Evolutionary conservation across 306 rosid species (phyloP), one percentile per base, ranked within the genome.

Genomic region (Cercis canadensis): DNA sequence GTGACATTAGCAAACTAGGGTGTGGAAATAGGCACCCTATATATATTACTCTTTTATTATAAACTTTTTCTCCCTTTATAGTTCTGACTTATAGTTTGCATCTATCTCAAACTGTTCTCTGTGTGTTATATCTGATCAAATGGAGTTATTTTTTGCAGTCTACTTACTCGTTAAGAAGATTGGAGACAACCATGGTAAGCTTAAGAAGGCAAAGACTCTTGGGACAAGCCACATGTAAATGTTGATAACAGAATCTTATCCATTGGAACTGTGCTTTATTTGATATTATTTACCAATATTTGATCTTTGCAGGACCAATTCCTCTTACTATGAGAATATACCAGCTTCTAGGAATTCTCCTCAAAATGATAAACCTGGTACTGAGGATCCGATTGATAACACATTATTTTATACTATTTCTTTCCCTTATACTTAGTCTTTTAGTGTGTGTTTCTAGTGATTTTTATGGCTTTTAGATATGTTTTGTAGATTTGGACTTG

Each of bases 201-300:
- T 84, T 94, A 81, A 83, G 98, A 84, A 89, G 97, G 81, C 96
- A 96, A 69, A 90, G 90, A 79, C 96, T 94, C 62, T 80, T 90
- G 89, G 96, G 95, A 75, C 83, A 89, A 40, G 89, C 89, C 81
- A 74, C 96, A 39, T 95, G 98, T 94, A 81, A 85, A 43, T 11
- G 69, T 69, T 17, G 47, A 34, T 72, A 59, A 39, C 68, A 19
- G 44, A 24, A 16, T 8, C 43, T 37, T 5, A 36, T 50, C 47
- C 43, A 33, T 59, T 67, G 14, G 29, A 64, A 65, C 36, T 58
- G 46, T 64, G 37, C 29, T 46, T 32, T 33, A 9, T 47, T 33
- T 66, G 69, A 44, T 55, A 57, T 6, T 17, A 49, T 32, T 80
- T 44, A 81, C 80, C 29, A 60, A 77, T 69, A 7, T 72, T 34